A percentile compares a stretch with the other conserved stretches of the same genome.
These are phyloP conservation scores for Ophiobolus disseminans DNA, from an alignment of 2,329 filamentous ascomycete genomes.

Conservation along the genomic window DNA sequence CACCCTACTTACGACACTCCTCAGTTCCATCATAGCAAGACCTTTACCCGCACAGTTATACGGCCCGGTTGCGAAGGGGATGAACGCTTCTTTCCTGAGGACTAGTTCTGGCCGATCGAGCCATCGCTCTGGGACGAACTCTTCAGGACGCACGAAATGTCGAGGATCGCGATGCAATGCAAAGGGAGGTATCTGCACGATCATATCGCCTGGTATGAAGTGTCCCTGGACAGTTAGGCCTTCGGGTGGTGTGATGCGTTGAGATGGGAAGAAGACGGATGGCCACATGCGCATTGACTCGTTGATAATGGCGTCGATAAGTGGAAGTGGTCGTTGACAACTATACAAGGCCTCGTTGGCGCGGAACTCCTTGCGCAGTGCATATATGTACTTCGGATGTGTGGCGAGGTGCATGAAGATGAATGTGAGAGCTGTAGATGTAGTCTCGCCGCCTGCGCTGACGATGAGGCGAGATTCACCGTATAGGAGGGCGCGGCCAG, in stretches of 20 bases:
- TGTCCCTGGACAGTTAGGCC: constrained; percentile 30
- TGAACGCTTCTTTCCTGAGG: constrained; percentile 63
- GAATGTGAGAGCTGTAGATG: constrained; percentile 60
- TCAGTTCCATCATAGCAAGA: constrained; percentile 70
- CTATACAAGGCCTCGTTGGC: constrained; percentile 11
- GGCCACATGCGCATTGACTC: constrained; percentile 39
- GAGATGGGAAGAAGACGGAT: constrained; percentile 32
- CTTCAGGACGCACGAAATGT: constrained; percentile 27
- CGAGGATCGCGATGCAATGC: constrained; percentile 24
- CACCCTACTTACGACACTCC: constrained; percentile 63
- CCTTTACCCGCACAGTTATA: constrained; percentile 73
- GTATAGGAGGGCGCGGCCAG: constrained; percentile 29
- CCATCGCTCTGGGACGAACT: constrained; percentile 38
- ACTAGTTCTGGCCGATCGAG: constrained; percentile 25
- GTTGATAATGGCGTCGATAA: constrained; percentile 33
- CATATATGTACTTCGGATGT: constrained; percentile 22
- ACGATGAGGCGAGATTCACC: constrained; percentile 43
- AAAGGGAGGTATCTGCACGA: constrained; percentile 30
- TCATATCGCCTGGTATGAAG: constrained; percentile 38
- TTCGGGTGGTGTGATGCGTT: constrained; percentile 38
- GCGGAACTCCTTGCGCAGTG: constrained; percentile 28
- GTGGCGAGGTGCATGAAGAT: constrained; percentile 50
- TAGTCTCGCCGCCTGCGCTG: constrained; percentile 54
- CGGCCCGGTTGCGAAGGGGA: constrained; percentile 72
- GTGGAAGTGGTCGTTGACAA: constrained; percentile 16